A percentile compares a stretch with the other conserved stretches of the same genome.
phyloP scores from a whole-genome alignment of 768 basidiomycete species.

The Serpula lacrymans region DNA sequence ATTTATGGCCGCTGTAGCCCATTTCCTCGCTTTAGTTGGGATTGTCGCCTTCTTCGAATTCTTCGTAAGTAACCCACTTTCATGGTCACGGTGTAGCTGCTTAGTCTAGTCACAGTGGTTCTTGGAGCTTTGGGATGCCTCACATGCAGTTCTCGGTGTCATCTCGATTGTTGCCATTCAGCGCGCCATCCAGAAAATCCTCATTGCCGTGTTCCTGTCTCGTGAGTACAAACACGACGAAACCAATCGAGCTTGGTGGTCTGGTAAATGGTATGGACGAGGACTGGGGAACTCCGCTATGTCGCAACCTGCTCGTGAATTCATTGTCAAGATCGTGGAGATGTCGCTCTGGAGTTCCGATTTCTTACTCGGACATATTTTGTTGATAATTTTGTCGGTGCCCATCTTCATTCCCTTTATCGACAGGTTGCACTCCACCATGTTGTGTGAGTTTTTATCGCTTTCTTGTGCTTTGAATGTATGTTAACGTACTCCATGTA shows the following conservation, averaged over 20 bases:
- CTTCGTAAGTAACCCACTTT: slow-evolving; percentile 61
- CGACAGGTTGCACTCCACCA: slow-evolving; percentile 88
- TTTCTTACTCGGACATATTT: slow-evolving; percentile 81
- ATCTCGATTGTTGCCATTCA: slow-evolving; percentile 89
- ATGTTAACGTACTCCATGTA: slow-evolving; percentile 25
- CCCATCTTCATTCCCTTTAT: slow-evolving; percentile 83
- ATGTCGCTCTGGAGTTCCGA: slow-evolving; percentile 97
- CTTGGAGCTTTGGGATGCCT: slow-evolving; percentile 95
- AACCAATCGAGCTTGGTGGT: slow-evolving; percentile 99
- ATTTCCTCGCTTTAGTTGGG: slow-evolving; percentile 77
- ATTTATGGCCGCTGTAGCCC: slow-evolving; percentile 89
- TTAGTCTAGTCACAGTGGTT: slow-evolving; percentile 77
- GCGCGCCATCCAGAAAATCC: slow-evolving; percentile 88
- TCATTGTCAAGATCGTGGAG: slow-evolving; percentile 97
- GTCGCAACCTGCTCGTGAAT: slow-evolving; percentile 96
- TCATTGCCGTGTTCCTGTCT: slow-evolving; percentile 91
- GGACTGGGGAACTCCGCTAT: slow-evolving; percentile 89
- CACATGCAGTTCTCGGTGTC: slow-evolving; percentile 91
- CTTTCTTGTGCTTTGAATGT: slow-evolving; percentile 3
- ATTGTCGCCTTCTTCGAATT: slow-evolving; percentile 92
- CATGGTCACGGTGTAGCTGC: slow-evolving; percentile 16
- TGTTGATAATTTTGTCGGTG: slow-evolving; percentile 83
- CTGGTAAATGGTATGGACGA: slow-evolving; percentile 95
- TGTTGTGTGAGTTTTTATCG: slow-evolving; percentile 66
- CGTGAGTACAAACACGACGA: slow-evolving; percentile 99